Percentiles rank a stretch among this genome's conserved stretches.
These are phyloP conservation scores for Penstemon eatonii DNA, from an alignment of 257 asterid species.

Conservation along the genomic window DNA sequence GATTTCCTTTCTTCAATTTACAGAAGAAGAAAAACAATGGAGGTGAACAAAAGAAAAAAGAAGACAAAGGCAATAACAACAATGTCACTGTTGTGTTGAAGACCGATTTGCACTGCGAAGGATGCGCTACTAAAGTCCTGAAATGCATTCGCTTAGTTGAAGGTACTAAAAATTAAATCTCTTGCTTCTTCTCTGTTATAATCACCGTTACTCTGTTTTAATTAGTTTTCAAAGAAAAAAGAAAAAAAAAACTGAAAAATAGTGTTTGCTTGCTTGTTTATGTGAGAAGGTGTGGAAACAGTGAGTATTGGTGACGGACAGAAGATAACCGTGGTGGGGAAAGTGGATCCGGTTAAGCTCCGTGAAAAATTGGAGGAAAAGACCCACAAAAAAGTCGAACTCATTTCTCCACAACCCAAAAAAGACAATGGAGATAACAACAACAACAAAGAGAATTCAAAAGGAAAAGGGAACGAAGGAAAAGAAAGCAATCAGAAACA, in stretches of 20 bases:
- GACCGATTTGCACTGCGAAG: slow-evolving; percentile 75
- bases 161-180: slow-evolving; percentile 37
- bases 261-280: not conserved
- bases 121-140: slow-evolving; percentile 63
- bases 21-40: slow-evolving; percentile 27
- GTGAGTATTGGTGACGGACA: slow-evolving; percentile 48
- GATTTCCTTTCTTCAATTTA: no score
- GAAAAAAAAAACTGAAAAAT: no score
- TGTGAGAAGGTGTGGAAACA: slow-evolving; percentile 45
- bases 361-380: slow-evolving; percentile 57
- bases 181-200: not conserved
- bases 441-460: slow-evolving; percentile 33
- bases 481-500: slow-evolving; percentile 34
- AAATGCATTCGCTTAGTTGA: slow-evolving; percentile 50
- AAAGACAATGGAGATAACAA: slow-evolving; percentile 42
- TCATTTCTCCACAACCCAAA: slow-evolving; percentile 57
- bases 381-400: slow-evolving; percentile 52
- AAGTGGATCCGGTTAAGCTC: slow-evolving; percentile 64
- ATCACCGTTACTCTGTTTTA: no score
- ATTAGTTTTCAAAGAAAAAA: not conserved
- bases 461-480: slow-evolving; percentile 31
- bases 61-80: slow-evolving; percentile 13
- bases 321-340: slow-evolving; percentile 63
- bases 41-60: slow-evolving; percentile 37
- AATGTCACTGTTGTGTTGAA: slow-evolving; percentile 55